Conservation (phyloP, 129 eudicot genomes). For the Escallonia rubra region DNA sequence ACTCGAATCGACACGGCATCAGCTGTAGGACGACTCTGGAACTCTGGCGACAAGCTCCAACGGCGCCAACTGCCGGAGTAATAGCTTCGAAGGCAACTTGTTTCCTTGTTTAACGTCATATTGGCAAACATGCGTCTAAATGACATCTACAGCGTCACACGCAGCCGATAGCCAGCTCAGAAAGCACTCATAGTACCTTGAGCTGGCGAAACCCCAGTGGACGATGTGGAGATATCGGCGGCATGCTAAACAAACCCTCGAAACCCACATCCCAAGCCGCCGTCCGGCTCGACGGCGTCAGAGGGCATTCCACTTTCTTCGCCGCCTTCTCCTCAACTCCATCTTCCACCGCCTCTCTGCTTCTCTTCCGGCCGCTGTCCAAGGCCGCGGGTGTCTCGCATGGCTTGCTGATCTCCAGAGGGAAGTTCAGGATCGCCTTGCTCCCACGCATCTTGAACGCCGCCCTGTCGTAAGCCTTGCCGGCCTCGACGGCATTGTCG, state of each 20-base stretch:
- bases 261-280: constrained; percentile 16
- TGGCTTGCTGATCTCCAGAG: constrained; percentile 45
- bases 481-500: constrained; percentile 67
- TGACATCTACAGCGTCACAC: constrained; percentile 21
- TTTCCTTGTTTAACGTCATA: constrained; percentile 37
- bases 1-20: constrained; percentile 48
- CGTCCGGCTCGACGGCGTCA: constrained; percentile 38
- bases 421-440: constrained; percentile 81
- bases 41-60: constrained; percentile 1
- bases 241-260: constrained; percentile 17
- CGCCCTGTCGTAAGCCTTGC: constrained; percentile 75
- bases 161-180: too few species aligned
- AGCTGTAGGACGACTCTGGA: constrained; percentile 44
- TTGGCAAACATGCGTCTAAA: constrained; percentile 42
- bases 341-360: constrained; percentile 12
- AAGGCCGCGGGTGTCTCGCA: background rate
- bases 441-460: constrained; percentile 72
- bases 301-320: constrained; percentile 17
- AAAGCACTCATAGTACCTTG: constrained; percentile 4
- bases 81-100: constrained; percentile 6
- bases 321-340: background rate
- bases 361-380: constrained; percentile 13
- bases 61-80: constrained; percentile 27
- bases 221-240: constrained; percentile 24
- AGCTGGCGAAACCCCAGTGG: constrained; percentile 17